Evolutionary conservation across 768 basidiomycete genomes (phyloP), one percentile per base, ranked within the genome.

Genomic region (Guyanaporus albipodus): DNA sequence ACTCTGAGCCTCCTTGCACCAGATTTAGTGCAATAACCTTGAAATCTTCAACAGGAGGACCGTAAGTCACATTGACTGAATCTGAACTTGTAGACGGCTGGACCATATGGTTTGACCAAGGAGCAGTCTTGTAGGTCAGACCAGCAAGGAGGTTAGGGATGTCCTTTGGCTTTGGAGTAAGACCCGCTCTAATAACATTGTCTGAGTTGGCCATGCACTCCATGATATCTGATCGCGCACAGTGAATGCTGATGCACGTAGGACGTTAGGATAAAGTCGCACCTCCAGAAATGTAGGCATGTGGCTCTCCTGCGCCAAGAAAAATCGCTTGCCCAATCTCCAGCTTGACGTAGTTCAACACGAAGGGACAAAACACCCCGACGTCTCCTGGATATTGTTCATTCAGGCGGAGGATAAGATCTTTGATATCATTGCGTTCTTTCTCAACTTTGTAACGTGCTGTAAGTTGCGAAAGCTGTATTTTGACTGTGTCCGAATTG

Each of bases 161-260:
- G 64, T 99, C 96, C 43, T 96, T 85, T 26, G 91, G 77, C 69
- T 99, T 99, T 2, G 96, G 95, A 0, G 96, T 99, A 32, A 99
- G 82, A 12, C 96, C 96, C 7, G 96, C 96, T 26, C 96, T 90
- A 54, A 99, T 94, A 66, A 99, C 96, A 66, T 98, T 98, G 71
- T 99, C 96, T 0, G 91, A 94, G 52, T 94, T 94, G 21, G 95
- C 95, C 94, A 98, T 98, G 71, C 92, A 95, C 63, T 98, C 96
- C 62, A 98, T 91, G 67, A 94, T 94, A 62, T 99, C 95, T 95
- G 58, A 44, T 40, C 14, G 28, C 21, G 26, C 24, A 15, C 32
- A 23, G 52, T 48, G 23, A 56, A 39, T 14, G 29, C 42, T 18
- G 26, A 46, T 1, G 2, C 26, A 17, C 35, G 19, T 4, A 36